These are phyloP conservation scores for Fusarium coffeatum DNA, from an alignment of 2,329 filamentous ascomycete genomes.

Conservation along the genomic window DNA sequence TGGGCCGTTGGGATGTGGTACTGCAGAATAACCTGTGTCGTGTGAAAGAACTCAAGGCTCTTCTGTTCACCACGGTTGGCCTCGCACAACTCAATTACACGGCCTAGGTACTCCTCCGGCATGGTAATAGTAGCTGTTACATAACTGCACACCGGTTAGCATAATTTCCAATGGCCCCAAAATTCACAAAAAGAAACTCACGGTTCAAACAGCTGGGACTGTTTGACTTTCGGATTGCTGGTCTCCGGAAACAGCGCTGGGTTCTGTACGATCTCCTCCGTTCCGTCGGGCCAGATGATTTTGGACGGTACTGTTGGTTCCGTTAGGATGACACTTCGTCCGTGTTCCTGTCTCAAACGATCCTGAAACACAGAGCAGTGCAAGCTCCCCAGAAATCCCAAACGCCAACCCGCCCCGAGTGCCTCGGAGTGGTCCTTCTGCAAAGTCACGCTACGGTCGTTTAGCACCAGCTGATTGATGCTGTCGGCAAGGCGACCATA, in stretches of 20 bases:
- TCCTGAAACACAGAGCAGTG: constrained; percentile 99
- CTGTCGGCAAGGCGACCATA: constrained; percentile 91
- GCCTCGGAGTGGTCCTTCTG: constrained; percentile 96
- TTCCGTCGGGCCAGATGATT: constrained; percentile 81
- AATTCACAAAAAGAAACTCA: constrained; percentile 49
- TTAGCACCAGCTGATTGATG: constrained; percentile 91
- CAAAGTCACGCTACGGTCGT: constrained; percentile 93
- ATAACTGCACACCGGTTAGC: constrained; percentile 57
- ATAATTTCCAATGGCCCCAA: background rate
- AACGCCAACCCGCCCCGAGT: constrained; percentile 89
- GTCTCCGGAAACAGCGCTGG: constrained; percentile 86
- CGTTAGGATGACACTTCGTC: constrained; percentile 94
- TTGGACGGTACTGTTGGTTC: constrained; percentile 95
- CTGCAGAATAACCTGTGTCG: constrained; percentile 92
- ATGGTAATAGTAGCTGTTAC: constrained; percentile 88
- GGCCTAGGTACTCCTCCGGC: constrained; percentile 92
- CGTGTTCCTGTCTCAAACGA: constrained; percentile 91
- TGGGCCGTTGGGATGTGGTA: constrained; percentile 91
- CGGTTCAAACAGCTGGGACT: constrained; percentile 63
- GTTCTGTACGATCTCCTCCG: constrained; percentile 82
- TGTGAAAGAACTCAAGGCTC: constrained; percentile 89
- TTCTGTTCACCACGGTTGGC: constrained; percentile 87
- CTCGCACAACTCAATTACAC: constrained; percentile 95
- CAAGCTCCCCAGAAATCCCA: constrained; percentile 95
- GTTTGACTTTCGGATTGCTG: constrained; percentile 61